Percentiles rank a stretch among this genome's conserved stretches.
phyloP scores from a whole-genome alignment of 2,329 filamentous ascomycete genomes.

The Ilyonectria mors-panacis region DNA sequence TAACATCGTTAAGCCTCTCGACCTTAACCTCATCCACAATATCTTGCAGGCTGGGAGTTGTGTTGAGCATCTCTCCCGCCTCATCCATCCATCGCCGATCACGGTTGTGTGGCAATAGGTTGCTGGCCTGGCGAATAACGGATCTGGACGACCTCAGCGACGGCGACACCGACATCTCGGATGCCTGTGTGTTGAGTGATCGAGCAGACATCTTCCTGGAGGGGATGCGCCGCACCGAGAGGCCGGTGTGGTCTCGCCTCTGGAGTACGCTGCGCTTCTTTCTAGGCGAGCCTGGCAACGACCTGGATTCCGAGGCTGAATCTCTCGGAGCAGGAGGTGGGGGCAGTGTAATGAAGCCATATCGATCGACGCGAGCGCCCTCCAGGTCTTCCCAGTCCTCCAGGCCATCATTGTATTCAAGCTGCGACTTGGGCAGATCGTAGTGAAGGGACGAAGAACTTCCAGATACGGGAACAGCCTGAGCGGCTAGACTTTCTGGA shows the following conservation, averaged over 20 bases:
- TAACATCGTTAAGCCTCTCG: slow-evolving; percentile 66
- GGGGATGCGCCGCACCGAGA: slow-evolving; percentile 62
- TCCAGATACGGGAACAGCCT: slow-evolving; percentile 58
- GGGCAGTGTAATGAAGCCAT: slow-evolving; percentile 74
- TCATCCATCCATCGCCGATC: slow-evolving; percentile 75
- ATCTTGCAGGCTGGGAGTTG: slow-evolving; percentile 70
- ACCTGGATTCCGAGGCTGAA: slow-evolving; percentile 58
- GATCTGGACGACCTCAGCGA: slow-evolving; percentile 70
- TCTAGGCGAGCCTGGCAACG: slow-evolving; percentile 61
- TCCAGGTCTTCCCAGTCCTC: slow-evolving; percentile 79
- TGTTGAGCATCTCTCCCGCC: slow-evolving; percentile 76
- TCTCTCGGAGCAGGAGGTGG: slow-evolving; percentile 60
- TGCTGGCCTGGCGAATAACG: slow-evolving; percentile 70
- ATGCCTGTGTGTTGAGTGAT: slow-evolving; percentile 72
- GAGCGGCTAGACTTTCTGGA: slow-evolving; percentile 50
- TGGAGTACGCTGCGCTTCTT: slow-evolving; percentile 61
- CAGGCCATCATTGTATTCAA: slow-evolving; percentile 70
- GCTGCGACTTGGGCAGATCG: slow-evolving; percentile 56
- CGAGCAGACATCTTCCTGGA: slow-evolving; percentile 70
- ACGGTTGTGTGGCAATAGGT: slow-evolving; percentile 72
- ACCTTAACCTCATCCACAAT: slow-evolving; percentile 69
- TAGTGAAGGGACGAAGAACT: slow-evolving; percentile 61
- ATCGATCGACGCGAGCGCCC: slow-evolving; percentile 74
- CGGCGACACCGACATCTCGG: slow-evolving; percentile 62
- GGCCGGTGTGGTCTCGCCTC: slow-evolving; percentile 53